A percentile compares a stretch with the other conserved stretches of the same genome.
Evolutionary conservation across 768 basidiomycete species (phyloP).

Genomic region (Guyanaporus albipodus): DNA sequence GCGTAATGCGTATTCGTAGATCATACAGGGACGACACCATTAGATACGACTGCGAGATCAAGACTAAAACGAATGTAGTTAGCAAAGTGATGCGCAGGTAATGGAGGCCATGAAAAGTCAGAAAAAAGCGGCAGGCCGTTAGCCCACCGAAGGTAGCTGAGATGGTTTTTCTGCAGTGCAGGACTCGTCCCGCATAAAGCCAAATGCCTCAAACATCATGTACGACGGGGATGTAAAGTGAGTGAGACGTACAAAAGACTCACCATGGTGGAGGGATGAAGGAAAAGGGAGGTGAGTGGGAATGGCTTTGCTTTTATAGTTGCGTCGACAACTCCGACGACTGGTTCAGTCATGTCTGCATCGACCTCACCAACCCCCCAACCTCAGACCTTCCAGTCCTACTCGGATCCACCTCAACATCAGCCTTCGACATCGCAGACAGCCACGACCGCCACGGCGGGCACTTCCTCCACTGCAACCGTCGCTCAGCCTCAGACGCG

Average conservation of each 20-base stretch:
- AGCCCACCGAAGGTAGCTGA: slow-evolving; percentile 84
- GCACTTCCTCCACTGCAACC: slow-evolving; percentile 18
- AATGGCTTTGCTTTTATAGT: slow-evolving; percentile 18
- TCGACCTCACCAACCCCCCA: slow-evolving; percentile 32
- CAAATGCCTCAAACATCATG: slow-evolving; percentile 94
- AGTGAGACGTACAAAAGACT: slow-evolving; percentile 19
- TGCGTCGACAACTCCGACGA: slow-evolving; percentile 30
- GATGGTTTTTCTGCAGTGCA: slow-evolving; percentile 80
- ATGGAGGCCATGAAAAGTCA: slow-evolving; percentile 26
- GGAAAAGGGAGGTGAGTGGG: background rate
- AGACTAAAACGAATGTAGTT: slow-evolving; percentile 26
- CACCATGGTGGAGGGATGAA: slow-evolving; percentile 16
- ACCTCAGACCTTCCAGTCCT: slow-evolving; percentile 17
- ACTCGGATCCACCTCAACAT: slow-evolving; percentile 21
- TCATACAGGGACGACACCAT: background rate
- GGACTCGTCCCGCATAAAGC: slow-evolving; percentile 69
- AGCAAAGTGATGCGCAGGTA: slow-evolving; percentile 1
- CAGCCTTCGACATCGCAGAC: slow-evolving; percentile 20
- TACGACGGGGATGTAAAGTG: slow-evolving; percentile 30
- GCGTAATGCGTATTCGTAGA: background rate
- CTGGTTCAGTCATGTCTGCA: slow-evolving; percentile 28
- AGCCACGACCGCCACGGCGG: slow-evolving; percentile 11
- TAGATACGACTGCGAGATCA: background rate
- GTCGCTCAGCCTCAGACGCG: slow-evolving; percentile 47
- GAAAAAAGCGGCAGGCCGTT: slow-evolving; percentile 43